These are phyloP conservation scores for Cryphonectria naterciae DNA, from an alignment of 2,329 filamentous ascomycete species.

Conservation along the genomic window DNA sequence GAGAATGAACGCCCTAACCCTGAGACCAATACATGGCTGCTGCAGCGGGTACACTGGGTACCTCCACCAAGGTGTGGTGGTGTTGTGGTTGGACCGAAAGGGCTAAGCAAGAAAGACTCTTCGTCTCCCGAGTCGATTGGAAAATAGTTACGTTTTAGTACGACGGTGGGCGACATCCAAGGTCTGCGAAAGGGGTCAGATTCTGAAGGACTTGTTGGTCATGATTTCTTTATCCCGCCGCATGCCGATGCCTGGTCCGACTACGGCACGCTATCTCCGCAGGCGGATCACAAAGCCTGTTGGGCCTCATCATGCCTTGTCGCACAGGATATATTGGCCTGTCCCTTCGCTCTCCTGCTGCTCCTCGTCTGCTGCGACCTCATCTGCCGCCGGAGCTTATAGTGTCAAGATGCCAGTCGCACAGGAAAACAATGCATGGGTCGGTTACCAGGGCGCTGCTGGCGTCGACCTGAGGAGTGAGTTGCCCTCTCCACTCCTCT, in stretches of 20 bases:
- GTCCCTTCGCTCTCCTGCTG: neutral
- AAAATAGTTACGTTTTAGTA: neutral
- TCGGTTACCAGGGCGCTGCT: conserved; percentile 44
- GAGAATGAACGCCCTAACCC: neutral
- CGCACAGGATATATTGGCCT: neutral
- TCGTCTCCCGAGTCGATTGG: neutral
- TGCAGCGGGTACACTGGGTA: neutral
- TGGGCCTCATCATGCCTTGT: neutral
- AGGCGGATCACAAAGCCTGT: neutral
- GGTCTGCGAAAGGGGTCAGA: neutral
- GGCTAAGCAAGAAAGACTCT: neutral
- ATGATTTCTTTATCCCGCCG: conserved; percentile 2
- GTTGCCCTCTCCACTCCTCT: conserved; percentile 17
- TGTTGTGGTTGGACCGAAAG: neutral
- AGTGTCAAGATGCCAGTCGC: conserved; percentile 23
- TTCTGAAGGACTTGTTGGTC: neutral
- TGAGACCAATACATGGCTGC: neutral
- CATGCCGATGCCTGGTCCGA: conserved; percentile 9
- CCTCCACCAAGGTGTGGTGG: neutral
- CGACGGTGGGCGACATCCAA: neutral
- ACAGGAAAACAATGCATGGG: conserved; percentile 37
- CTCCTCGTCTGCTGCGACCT: conserved; percentile 6
- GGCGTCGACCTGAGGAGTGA: conserved; percentile 47
- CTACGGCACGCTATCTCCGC: conserved; percentile 9
- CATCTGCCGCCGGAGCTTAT: neutral